Conservation (phyloP, 306 rosid species). For the Prinsepia uniflora region DNA sequence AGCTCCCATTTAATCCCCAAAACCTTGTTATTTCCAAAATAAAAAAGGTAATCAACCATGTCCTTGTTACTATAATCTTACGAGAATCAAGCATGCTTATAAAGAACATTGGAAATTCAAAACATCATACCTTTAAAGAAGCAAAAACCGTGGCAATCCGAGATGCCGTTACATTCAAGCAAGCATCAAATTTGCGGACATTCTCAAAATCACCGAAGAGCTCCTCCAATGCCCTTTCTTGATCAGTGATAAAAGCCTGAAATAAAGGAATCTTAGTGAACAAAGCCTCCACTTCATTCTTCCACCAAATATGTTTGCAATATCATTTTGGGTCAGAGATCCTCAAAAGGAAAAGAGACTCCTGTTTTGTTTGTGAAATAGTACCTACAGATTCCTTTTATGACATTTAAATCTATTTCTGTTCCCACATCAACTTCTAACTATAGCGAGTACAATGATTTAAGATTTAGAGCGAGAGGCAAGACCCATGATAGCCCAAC, state of each 20-base stretch:
- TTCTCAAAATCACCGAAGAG: slow-evolving; percentile 60
- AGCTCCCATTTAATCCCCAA: background rate
- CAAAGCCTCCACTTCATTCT: slow-evolving; percentile 10
- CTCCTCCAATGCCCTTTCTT: slow-evolving; percentile 68
- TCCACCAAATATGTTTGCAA: slow-evolving; percentile 7
- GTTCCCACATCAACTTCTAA: no score
- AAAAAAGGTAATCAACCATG: background rate
- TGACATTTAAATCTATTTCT: no score
- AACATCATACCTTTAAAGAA: slow-evolving; percentile 59
- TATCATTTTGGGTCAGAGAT: background rate
- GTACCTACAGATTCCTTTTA: background rate
- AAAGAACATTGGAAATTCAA: background rate
- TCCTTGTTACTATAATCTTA: background rate
- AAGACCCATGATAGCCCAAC: background rate
- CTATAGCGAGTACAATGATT: no score
- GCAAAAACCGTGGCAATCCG: slow-evolving; percentile 94
- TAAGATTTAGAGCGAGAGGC: background rate
- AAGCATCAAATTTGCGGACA: slow-evolving; percentile 49
- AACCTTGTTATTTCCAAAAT: background rate
- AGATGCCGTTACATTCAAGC: slow-evolving; percentile 71
- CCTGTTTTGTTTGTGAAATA: background rate
- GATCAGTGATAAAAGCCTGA: slow-evolving; percentile 87
- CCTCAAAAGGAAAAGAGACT: background rate
- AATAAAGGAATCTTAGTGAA: slow-evolving; percentile 24
- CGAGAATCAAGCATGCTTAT: background rate